These are phyloP conservation scores for Candida namnaoensis DNA, from an alignment of 805 yeast genomes.

Conservation along the genomic window DNA sequence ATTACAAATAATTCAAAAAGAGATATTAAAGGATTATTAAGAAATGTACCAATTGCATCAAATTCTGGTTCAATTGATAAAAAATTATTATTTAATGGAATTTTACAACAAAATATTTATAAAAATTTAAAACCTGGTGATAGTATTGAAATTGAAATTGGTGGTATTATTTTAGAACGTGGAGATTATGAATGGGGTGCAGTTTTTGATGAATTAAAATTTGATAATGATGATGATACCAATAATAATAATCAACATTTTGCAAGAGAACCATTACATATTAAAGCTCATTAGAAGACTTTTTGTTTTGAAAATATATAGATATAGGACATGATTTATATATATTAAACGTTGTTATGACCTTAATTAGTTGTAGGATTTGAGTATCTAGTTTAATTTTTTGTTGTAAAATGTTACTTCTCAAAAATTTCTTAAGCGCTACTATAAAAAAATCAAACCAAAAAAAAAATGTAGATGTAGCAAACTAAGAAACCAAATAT, in stretches of 20 bases:
- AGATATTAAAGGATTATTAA: slow-evolving; percentile 42
- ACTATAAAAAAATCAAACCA: no score
- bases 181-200: slow-evolving; percentile 84
- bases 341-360: no score
- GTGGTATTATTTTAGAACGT: slow-evolving; percentile 58
- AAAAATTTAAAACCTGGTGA: slow-evolving; percentile 33
- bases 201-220: slow-evolving; percentile 37
- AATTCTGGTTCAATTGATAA: slow-evolving; percentile 36
- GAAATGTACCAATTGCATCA: slow-evolving; percentile 45
- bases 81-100: slow-evolving; percentile 64
- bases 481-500: no score
- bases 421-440: no score
- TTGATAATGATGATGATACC: no score
- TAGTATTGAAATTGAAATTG: slow-evolving; percentile 32
- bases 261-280: slow-evolving; percentile 28
- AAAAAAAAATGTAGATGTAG: no score
- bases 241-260: slow-evolving; percentile 27
- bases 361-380: no score
- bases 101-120: slow-evolving; percentile 47
- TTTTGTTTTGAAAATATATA: no score
- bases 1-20: slow-evolving; percentile 38
- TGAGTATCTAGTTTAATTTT: no score
- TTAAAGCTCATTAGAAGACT: slow-evolving; percentile 11
- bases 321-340: no score
- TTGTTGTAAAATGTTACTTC: no score